Evolutionary conservation across 2,329 filamentous ascomycete species (phyloP), one percentile per base, ranked within the genome.

Genomic region (Fusarium compactum): DNA sequence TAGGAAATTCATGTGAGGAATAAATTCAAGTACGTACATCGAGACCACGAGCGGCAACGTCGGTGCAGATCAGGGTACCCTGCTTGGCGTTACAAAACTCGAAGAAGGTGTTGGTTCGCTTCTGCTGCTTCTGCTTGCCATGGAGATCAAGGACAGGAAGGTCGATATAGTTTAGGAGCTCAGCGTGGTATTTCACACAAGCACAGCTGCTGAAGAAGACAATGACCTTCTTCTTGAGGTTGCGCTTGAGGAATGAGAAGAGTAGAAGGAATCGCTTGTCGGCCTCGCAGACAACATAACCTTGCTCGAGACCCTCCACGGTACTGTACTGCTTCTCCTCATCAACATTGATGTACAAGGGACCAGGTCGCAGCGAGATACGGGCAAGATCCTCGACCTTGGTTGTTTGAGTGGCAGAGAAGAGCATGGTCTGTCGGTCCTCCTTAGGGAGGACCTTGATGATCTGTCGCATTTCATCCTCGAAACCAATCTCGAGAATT

Each of bases 91-190:
- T 87, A 80, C 85, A 86, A 80, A 99, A 99, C 80, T 98, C 95
- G 80, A 98, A 99, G 80, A 99, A 99, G 1, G 94, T 97, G 78
- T 97, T 97, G 25, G 96, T 99, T n/a, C 96, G 92, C 81, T 97
- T 97, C 82, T 98, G 94, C 82, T 99, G 96, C 83, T 99, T 99
- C 82, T 97, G 94, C 83, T 99, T 98, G 73, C 94, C 96, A 80
- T 97, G 93, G 10, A 97, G 85, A 74, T 93, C 92, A 45, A 97
- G 86, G 5, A 97, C 93, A 8, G 92, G 94, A 43, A 98, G 87
- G 80, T 98, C 96, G 76, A 98, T 98, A 83, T 97, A 98, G 84
- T 98, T 98, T 73, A 99, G 89, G 29, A 99, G 89, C 80, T 98
- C 95, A 27, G 93, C 90, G 82, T 97, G 94, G 82, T 98, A 99